phyloP scores from a whole-genome alignment of 768 basidiomycete species.

The Mycena chlorophos region DNA sequence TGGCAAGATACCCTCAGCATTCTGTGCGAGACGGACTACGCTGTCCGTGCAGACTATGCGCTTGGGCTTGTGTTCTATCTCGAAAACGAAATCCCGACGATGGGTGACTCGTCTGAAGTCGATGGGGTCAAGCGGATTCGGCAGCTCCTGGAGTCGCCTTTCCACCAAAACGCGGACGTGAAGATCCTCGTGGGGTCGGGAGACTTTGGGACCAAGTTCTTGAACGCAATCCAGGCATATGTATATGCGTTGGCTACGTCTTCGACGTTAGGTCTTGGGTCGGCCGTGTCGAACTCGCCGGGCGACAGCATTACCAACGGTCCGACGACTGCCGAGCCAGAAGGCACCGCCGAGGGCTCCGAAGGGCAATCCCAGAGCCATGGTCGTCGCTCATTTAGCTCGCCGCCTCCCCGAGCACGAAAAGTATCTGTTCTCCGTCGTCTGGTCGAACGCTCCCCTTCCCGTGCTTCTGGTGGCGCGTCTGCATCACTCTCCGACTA shows the following conservation, averaged over 20 bases:
- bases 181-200: constrained; percentile 53
- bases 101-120: constrained; percentile 49
- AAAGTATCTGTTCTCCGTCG: constrained; percentile 58
- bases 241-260: constrained; percentile 77
- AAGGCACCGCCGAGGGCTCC: constrained; percentile 25
- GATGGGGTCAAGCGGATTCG: constrained; percentile 49
- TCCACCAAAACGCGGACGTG: constrained; percentile 46
- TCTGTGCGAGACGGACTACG: constrained; percentile 74
- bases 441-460: constrained; percentile 50
- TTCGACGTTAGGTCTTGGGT: constrained; percentile 53
- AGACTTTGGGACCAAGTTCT: constrained; percentile 66
- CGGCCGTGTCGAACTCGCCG: constrained; percentile 43
- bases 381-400: constrained; percentile 49
- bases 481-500: constrained; percentile 75
- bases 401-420: constrained; percentile 50
- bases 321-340: constrained; percentile 29
- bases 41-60: constrained; percentile 79
- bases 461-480: constrained; percentile 41
- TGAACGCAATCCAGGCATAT: constrained; percentile 81
- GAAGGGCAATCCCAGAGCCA: constrained; percentile 33
- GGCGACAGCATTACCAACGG: constrained; percentile 36
- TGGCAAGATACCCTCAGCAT: constrained; percentile 91
- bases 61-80: constrained; percentile 75
- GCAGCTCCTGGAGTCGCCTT: constrained; percentile 49
- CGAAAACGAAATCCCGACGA: constrained; percentile 69